These are phyloP conservation scores for Apiospora hydei DNA, from an alignment of 2,329 filamentous ascomycete species.

Conservation along the genomic window DNA sequence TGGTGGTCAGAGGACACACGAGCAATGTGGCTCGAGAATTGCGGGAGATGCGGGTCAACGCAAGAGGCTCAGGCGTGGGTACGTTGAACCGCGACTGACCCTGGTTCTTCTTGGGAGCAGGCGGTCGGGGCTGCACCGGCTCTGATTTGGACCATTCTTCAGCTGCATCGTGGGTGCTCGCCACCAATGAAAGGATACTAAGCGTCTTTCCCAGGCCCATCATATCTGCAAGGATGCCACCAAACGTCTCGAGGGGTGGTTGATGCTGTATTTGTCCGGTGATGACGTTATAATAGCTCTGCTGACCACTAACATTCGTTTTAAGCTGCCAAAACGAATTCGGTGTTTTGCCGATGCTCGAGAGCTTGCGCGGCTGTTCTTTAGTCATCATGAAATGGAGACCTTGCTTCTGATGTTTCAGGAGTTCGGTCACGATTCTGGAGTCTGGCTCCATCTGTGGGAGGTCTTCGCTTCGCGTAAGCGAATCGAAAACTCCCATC, in stretches of 20 bases:
- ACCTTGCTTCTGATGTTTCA: slow-evolving; percentile 89
- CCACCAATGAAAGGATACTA: slow-evolving; percentile 81
- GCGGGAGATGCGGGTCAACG: slow-evolving; percentile 59
- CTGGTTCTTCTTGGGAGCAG: slow-evolving; percentile 48
- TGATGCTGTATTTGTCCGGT: slow-evolving; percentile 71
- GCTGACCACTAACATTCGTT: slow-evolving; percentile 56
- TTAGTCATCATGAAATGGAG: slow-evolving; percentile 84
- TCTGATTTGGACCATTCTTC: slow-evolving; percentile 63
- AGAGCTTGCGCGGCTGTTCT: slow-evolving; percentile 71
- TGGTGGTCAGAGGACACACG: slow-evolving; percentile 87
- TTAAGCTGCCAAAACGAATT: slow-evolving; percentile 81
- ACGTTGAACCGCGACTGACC: slow-evolving; percentile 46
- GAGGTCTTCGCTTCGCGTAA: slow-evolving; percentile 78
- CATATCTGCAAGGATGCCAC: slow-evolving; percentile 83
- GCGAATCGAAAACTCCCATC: slow-evolving; percentile 84
- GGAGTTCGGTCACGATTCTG: slow-evolving; percentile 70
- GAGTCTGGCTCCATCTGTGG: slow-evolving; percentile 73
- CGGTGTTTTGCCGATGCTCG: slow-evolving; percentile 63
- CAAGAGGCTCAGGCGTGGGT: slow-evolving; percentile 52
- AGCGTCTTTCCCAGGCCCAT: slow-evolving; percentile 91
- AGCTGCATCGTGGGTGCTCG: slow-evolving; percentile 69
- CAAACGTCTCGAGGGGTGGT: slow-evolving; percentile 71
- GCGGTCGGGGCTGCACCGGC: slow-evolving; percentile 57
- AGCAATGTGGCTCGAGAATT: slow-evolving; percentile 85
- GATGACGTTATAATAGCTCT: slow-evolving; percentile 82